Evolutionary conservation across 2,329 filamentous ascomycete genomes (phyloP).

Genomic region (Purpureocillium takamizusanense): DNA sequence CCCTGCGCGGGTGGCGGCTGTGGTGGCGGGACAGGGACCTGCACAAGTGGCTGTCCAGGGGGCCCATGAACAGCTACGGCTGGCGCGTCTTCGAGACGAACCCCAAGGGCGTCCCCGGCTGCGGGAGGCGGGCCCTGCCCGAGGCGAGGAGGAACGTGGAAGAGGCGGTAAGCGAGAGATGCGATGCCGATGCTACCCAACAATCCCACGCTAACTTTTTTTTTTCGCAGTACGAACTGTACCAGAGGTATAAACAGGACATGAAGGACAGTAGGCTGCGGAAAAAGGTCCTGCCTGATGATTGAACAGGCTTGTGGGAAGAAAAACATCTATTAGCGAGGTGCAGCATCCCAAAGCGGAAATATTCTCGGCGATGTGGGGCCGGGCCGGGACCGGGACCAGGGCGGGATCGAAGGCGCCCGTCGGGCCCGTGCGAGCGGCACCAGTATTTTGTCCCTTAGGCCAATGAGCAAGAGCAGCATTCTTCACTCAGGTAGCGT

Average conservation of each 20-base stretch:
- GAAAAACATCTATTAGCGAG: too few relatives aligned
- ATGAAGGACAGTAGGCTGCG: neutral
- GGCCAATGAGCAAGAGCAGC: too few relatives aligned
- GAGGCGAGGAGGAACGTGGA: conserved; percentile 12
- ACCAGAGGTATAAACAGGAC: neutral
- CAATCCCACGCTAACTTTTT: neutral
- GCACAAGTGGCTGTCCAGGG: conserved; percentile 14
- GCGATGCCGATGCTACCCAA: neutral
- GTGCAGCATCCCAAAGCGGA: too few relatives aligned
- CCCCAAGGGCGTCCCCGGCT: conserved; percentile 13
- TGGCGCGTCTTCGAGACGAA: conserved; percentile 19
- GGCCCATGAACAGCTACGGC: conserved; percentile 15
- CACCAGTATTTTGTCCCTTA: too few relatives aligned
- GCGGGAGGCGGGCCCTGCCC: conserved; percentile 12
- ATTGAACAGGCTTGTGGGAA: too few relatives aligned
- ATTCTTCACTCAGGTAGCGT: too few relatives aligned
- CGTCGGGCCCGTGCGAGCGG: too few relatives aligned
- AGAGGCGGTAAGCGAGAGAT: conserved; percentile 14
- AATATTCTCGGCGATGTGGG: too few relatives aligned
- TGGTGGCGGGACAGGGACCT: conserved; percentile 15
- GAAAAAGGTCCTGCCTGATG: neutral
- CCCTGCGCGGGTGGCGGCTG: conserved; percentile 11
- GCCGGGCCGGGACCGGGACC: too few relatives aligned
- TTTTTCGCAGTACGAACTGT: conserved; percentile 1
- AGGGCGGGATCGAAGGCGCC: too few relatives aligned